Evolutionary conservation across 2,329 filamentous ascomycete genomes (phyloP).

Genomic region (Chaetomium strumarium): DNA sequence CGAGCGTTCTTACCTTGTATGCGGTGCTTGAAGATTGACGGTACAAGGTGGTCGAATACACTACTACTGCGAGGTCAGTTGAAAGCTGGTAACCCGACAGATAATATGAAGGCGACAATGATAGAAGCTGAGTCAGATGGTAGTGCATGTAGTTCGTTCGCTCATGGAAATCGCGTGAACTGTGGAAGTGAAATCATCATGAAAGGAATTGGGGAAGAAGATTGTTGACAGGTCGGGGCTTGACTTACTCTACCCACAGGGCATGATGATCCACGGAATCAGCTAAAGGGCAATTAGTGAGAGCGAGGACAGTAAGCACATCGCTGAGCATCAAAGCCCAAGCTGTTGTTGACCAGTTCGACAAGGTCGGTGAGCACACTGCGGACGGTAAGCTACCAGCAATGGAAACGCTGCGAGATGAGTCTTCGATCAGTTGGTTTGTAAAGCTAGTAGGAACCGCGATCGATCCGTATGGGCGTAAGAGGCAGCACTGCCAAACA

Average conservation of each 20-base stretch:
- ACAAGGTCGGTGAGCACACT: background rate
- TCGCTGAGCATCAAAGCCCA: background rate
- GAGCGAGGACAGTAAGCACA: background rate
- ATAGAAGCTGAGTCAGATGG: conserved; percentile 51
- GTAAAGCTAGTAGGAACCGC: background rate
- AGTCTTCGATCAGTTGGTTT: no score
- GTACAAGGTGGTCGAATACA: background rate
- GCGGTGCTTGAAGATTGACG: background rate
- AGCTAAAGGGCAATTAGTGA: background rate
- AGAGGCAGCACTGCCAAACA: no score
- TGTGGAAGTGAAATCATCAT: conserved; percentile 54
- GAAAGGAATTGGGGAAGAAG: conserved; percentile 12
- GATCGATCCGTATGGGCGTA: no score
- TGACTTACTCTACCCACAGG: conserved; percentile 16
- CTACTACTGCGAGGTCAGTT: conserved; percentile 18
- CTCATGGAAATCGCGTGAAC: conserved; percentile 57
- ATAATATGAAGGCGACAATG: background rate
- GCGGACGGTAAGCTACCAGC: no score
- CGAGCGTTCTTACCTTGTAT: conserved; percentile 17
- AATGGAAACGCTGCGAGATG: no score
- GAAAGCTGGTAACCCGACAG: background rate
- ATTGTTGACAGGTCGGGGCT: background rate
- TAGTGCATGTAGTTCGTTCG: conserved; percentile 67
- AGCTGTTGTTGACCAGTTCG: background rate
- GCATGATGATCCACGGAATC: no score